Evolutionary conservation across 805 yeast species (phyloP), one percentile per base, ranked within the genome.

Genomic region (Kazachstania africana): DNA sequence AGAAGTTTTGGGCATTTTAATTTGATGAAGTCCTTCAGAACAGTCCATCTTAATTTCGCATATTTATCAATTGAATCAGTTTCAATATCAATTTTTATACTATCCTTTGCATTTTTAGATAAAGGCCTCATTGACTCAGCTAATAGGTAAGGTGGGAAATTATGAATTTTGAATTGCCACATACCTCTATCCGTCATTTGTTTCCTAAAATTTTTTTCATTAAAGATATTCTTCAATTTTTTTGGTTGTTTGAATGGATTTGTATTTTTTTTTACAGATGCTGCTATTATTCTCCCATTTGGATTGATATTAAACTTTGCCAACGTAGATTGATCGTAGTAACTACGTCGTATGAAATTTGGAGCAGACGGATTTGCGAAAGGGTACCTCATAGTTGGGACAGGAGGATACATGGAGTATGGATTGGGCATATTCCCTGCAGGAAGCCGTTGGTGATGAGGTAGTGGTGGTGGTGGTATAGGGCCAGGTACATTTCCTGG

Each of bases 21-120:
- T 31, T 59, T 53, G 9, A 62, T 43, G 26, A 48, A 53, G 36
- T 62, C 67, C 38, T 60, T 60, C 12, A 62, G 32, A 1, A 56
- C 54, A 10, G 51, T 55, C 65, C 66, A 62, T 33, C 54, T 46
- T 6, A 54, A 36, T 29, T 52, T 51, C 8, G 50, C 49, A 34
- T 33, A 52, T 28, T 39, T 43, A 12, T 49, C 54, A 15, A 52
- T 39, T 19, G 43, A 41, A 17, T 43, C 39, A 8, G 53, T 51
- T 8, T 33, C 37, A 6, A 39, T 24, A 24, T 32, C 40, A 26
- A 31, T 19, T 10, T 18, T 24, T 12, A 14, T 12, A 9, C n/a
- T n/a, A 3, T 4, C 21, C 4, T 25, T 13, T 3, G 17, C 20
- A 12, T 25, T 14, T 21, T 12, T 18, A 5, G 27, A 16, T 23